phyloP scores from a whole-genome alignment of 805 yeast species.

The Soucietia sequanensis region DNA sequence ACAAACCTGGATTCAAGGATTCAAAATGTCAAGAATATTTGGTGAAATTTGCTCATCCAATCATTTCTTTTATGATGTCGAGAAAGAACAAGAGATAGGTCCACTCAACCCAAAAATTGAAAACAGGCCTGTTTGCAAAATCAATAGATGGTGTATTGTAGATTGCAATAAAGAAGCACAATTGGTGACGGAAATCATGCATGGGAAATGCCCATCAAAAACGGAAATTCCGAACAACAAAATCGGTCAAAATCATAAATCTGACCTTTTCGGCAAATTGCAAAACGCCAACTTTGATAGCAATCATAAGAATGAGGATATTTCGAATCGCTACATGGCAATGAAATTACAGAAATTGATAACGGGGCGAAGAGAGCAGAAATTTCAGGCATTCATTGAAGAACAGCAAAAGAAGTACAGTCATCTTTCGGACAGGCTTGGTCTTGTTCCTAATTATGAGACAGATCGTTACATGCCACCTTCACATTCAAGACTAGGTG shows the following conservation, averaged over 20 bases:
- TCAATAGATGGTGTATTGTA: conserved; percentile 33
- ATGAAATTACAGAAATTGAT: background rate
- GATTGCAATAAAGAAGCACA: conserved; percentile 29
- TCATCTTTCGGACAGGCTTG: conserved; percentile 6
- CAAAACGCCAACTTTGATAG: background rate
- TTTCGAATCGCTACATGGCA: background rate
- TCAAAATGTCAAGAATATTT: conserved; percentile 39
- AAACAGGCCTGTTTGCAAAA: conserved; percentile 18
- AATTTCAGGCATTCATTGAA: background rate
- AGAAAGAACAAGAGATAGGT: conserved; percentile 14
- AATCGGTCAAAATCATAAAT: no score
- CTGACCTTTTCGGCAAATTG: background rate
- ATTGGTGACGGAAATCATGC: conserved; percentile 13
- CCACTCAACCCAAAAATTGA: conserved; percentile 12
- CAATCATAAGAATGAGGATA: background rate
- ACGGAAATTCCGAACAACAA: no score
- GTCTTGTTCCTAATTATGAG: conserved; percentile 7
- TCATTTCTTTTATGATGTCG: conserved; percentile 12
- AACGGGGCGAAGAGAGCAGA: background rate
- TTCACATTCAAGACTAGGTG: background rate
- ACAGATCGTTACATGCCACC: background rate
- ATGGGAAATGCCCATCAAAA: no score
- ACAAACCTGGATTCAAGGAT: conserved; percentile 36
- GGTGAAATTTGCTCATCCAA: conserved; percentile 28
- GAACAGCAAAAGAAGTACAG: conserved; percentile 2